These are phyloP conservation scores for Citrullus colocynthis DNA, from an alignment of 306 rosid genomes.

Conservation along the genomic window DNA sequence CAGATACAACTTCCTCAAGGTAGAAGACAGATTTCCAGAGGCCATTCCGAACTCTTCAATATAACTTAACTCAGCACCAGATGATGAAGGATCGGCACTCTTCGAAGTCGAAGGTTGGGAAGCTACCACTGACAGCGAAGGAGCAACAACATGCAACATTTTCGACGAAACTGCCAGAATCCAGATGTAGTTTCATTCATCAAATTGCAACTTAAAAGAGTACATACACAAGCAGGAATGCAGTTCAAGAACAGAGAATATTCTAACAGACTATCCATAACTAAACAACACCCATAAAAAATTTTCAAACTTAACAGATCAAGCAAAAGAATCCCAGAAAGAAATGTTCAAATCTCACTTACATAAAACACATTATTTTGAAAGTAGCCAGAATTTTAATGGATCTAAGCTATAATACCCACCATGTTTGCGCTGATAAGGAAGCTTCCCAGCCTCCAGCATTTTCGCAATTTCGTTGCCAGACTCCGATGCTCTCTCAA, in stretches of 20 bases:
- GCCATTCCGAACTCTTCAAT: constrained; percentile 37
- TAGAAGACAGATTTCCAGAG: constrained; percentile 64
- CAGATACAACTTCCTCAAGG: constrained; percentile 68
- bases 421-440: constrained; percentile 44
- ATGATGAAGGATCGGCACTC: constrained; percentile 31
- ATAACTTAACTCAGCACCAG: constrained; percentile 22
- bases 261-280: neutral
- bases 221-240: neutral
- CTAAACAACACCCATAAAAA: neutral
- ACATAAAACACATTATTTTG: neutral
- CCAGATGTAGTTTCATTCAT: constrained; percentile 12
- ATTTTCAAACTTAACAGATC: neutral
- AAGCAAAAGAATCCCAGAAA: neutral
- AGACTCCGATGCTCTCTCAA: constrained; percentile 67
- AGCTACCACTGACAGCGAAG: constrained; percentile 39
- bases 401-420: constrained; percentile 21
- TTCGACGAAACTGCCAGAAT: constrained; percentile 54
- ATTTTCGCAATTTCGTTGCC: constrained; percentile 53
- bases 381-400: neutral
- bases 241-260: neutral
- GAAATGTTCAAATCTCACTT: neutral
- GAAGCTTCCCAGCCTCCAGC: constrained; percentile 79
- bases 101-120: constrained; percentile 65
- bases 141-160: constrained; percentile 51
- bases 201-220: constrained; percentile 9